Evolutionary conservation across 2,329 filamentous ascomycete species (phyloP), one percentile per base, ranked within the genome.

Genomic region (Alternaria brassicicola): DNA sequence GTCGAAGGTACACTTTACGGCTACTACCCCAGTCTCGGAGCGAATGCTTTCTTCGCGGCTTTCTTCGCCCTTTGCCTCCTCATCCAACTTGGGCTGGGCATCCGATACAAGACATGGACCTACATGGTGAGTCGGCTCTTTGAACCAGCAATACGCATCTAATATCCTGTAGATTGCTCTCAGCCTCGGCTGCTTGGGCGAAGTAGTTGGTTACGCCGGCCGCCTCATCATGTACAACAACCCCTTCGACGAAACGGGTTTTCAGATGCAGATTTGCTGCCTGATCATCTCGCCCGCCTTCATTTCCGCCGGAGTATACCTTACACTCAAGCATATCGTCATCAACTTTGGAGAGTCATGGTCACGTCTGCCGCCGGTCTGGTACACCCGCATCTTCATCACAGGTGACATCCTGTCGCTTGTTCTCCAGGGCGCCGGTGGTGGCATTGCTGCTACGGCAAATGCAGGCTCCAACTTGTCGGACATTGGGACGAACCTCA

Each of bases 331-430:
- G 35, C 83, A 86, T 50, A 80, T 87, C 61, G 82, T 87, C 54
- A 70, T 84, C n/a, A 79, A 80, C 47, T 84, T 86, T 52, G 86
- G 86, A 38, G 61, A 69, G 36, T 52, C 57, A 0, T 72, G 70
- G 66, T 76, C 72, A 1, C 61, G 70, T 23, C 61, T 78, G 3
- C 59, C 61, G 6, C 70, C 75, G 0, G 64, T 60, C 5, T 72
- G 81, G 51, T 87, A 86, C 70, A 86, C 85, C 10, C 82, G 82
- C 71, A 81, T 87, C 59, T 88, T 88, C 74, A 84, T 88, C 62
- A 68, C 77, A n/a, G 85, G 83, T 66, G 86, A 88, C 63, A 63
- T 88, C 39, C 65, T 85, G 52, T 84, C 82, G n/a, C 80, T 89
- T n/a, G 62, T 85, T 12, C 74, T 88, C 4, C 86, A 88, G 70